A percentile compares a stretch with the other conserved stretches of the same genome.
Conservation (phyloP, 805 yeast genomes). For the Nakazawaea ishiwadae region DNA sequence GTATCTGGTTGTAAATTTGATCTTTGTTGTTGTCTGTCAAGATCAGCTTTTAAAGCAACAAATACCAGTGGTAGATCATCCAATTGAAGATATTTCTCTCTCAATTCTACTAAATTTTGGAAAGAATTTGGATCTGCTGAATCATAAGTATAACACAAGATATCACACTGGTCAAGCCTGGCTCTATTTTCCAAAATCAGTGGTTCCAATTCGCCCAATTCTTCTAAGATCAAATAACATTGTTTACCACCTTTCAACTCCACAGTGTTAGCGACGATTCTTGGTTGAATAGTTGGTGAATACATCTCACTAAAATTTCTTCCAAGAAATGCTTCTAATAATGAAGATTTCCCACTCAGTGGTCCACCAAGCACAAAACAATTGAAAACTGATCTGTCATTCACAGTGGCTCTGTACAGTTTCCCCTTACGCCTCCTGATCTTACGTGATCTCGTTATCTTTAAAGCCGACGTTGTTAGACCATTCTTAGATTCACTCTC, state of each 20-base stretch:
- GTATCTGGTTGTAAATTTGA: slow-evolving; percentile 83
- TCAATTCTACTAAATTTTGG: slow-evolving; percentile 70
- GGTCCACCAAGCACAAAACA: slow-evolving; percentile 85
- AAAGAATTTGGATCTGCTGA: slow-evolving; percentile 96
- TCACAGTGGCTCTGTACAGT: slow-evolving; percentile 59
- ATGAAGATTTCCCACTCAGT: slow-evolving; percentile 81
- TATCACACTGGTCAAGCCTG: slow-evolving; percentile 83
- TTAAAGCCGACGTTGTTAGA: slow-evolving; percentile 48
- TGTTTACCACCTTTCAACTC: slow-evolving; percentile 95
- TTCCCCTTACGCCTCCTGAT: slow-evolving; percentile 63
- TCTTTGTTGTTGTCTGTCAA: slow-evolving; percentile 93
- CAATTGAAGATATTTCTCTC: slow-evolving; percentile 51
- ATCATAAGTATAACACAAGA: slow-evolving; percentile 84
- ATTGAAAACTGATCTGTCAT: slow-evolving; percentile 87
- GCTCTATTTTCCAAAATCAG: slow-evolving; percentile 70
- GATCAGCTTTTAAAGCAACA: slow-evolving; percentile 92
- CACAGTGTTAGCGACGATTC: slow-evolving; percentile 84
- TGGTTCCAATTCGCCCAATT: slow-evolving; percentile 80
- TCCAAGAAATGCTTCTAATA: slow-evolving; percentile 76
- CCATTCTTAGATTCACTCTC: slow-evolving; percentile 33
- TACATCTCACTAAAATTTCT: slow-evolving; percentile 66
- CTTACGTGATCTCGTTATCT: slow-evolving; percentile 78
- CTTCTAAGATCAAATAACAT: slow-evolving; percentile 87
- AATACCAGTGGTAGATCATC: slow-evolving; percentile 75
- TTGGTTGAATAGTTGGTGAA: slow-evolving; percentile 78